Conservation (phyloP, 2,329 filamentous ascomycete genomes). For the Zymoseptoria pseudotritici region DNA sequence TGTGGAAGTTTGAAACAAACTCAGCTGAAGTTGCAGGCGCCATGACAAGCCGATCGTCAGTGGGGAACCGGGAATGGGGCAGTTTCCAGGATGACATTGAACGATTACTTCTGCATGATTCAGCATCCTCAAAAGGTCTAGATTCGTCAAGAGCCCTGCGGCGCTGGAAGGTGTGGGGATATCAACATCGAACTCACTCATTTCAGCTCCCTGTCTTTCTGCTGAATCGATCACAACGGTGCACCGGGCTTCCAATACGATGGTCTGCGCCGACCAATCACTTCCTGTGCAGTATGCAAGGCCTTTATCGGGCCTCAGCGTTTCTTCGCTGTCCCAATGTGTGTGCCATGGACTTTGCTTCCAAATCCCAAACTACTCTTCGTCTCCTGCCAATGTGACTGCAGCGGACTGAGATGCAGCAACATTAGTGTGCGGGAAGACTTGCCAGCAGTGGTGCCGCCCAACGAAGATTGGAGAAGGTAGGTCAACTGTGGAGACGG, state of each 20-base stretch:
- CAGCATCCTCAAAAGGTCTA: background rate
- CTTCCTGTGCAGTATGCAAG: background rate
- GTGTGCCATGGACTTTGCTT: conserved; percentile 84
- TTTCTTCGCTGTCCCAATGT: conserved; percentile 77
- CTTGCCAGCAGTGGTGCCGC: conserved; percentile 58
- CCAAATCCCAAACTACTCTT: conserved; percentile 93
- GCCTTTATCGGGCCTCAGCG: conserved; percentile 23
- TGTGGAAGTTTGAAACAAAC: background rate
- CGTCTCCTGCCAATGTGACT: conserved; percentile 85
- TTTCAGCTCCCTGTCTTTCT: background rate
- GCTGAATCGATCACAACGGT: too few relatives aligned
- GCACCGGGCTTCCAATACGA: too few relatives aligned
- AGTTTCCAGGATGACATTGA: background rate
- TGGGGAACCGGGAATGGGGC: background rate
- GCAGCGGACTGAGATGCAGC: conserved; percentile 91
- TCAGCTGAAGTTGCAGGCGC: background rate
- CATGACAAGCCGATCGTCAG: background rate
- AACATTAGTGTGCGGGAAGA: conserved; percentile 94
- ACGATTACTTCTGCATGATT: background rate
- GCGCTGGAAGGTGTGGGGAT: background rate
- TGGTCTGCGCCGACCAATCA: too few relatives aligned
- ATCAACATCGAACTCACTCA: background rate
- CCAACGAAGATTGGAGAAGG: conserved; percentile 85
- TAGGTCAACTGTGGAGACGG: conserved; percentile 65
- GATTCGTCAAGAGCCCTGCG: background rate